These are phyloP conservation scores for Hura crepitans DNA, from an alignment of 441 rosid species.

Conservation along the genomic window DNA sequence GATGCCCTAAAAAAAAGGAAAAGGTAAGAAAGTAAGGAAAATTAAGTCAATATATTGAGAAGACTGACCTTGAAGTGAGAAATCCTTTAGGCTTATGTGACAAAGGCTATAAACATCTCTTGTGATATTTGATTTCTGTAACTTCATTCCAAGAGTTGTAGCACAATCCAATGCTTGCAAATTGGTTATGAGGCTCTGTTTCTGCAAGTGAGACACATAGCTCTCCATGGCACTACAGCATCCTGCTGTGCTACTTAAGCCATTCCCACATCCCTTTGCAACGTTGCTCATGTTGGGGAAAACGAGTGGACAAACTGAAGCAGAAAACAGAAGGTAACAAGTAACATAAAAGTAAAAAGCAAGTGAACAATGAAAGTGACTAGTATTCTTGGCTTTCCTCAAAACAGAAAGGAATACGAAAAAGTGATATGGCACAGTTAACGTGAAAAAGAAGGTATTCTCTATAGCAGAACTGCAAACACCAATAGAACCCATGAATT, in stretches of 20 bases:
- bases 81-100: slow-evolving; percentile 87
- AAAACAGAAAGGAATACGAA: slow-evolving; percentile 1
- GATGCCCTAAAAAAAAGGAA: no score
- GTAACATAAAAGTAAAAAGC: background rate
- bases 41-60: slow-evolving; percentile 3
- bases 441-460: background rate
- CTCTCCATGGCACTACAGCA: slow-evolving; percentile 82
- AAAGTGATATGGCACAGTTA: background rate
- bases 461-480: background rate
- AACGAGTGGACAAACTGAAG: slow-evolving; percentile 85
- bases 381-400: background rate
- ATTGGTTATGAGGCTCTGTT: slow-evolving; percentile 82
- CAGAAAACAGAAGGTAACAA: slow-evolving; percentile 17
- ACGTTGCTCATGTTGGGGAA: slow-evolving; percentile 69
- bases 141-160: slow-evolving; percentile 57
- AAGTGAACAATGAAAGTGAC: slow-evolving; percentile 6
- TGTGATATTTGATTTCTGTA: slow-evolving; percentile 59
- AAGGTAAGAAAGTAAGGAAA: background rate
- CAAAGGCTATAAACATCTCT: slow-evolving; percentile 66
- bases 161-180: slow-evolving; percentile 94
- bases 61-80: slow-evolving; percentile 81
- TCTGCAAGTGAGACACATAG: slow-evolving; percentile 84
- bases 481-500: background rate
- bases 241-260: slow-evolving; percentile 45
- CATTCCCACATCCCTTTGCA: slow-evolving; percentile 53